Conservation (phyloP, 495 filamentous ascomycete genomes). For the Aspergillus carlsbadensis region DNA sequence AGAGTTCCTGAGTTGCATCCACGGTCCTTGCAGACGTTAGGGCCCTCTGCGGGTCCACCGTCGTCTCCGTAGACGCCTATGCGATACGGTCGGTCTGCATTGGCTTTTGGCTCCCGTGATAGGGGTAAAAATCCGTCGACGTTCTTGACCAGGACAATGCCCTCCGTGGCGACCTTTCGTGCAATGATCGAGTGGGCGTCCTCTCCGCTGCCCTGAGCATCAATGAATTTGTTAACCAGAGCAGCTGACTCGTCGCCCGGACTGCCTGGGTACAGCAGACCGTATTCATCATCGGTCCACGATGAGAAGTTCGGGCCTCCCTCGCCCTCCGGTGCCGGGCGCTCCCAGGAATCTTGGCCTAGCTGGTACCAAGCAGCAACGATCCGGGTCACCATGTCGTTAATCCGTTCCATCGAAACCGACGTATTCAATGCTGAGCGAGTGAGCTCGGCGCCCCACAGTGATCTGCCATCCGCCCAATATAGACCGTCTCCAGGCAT, state of each 20-base stretch:
- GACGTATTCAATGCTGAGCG: slow-evolving; percentile 78
- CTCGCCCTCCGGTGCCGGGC: slow-evolving; percentile 54
- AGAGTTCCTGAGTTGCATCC: slow-evolving; percentile 83
- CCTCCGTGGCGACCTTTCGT: slow-evolving; percentile 75
- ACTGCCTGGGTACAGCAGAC: slow-evolving; percentile 64
- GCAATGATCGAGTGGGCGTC: slow-evolving; percentile 69
- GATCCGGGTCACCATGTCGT: slow-evolving; percentile 92
- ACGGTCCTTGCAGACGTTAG: slow-evolving; percentile 75
- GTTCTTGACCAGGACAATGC: slow-evolving; percentile 85
- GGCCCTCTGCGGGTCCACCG: slow-evolving; percentile 64
- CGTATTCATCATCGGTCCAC: slow-evolving; percentile 74
- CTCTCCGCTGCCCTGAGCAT: slow-evolving; percentile 61
- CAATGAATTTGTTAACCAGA: slow-evolving; percentile 74
- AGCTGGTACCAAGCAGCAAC: slow-evolving; percentile 93
- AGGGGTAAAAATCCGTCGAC: slow-evolving; percentile 62
- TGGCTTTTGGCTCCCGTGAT: slow-evolving; percentile 47
- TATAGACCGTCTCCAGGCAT: slow-evolving; percentile 89
- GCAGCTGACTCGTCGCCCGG: slow-evolving; percentile 50
- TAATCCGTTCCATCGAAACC: slow-evolving; percentile 75
- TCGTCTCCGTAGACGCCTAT: slow-evolving; percentile 87
- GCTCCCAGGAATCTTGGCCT: slow-evolving; percentile 70
- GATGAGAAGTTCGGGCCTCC: slow-evolving; percentile 88
- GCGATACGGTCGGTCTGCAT: slow-evolving; percentile 43
- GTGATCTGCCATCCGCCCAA: slow-evolving; percentile 74
- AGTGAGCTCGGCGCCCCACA: slow-evolving; percentile 80